Evolutionary conservation across 306 rosid genomes (phyloP).

Genomic region (Carpinus fangiana): DNA sequence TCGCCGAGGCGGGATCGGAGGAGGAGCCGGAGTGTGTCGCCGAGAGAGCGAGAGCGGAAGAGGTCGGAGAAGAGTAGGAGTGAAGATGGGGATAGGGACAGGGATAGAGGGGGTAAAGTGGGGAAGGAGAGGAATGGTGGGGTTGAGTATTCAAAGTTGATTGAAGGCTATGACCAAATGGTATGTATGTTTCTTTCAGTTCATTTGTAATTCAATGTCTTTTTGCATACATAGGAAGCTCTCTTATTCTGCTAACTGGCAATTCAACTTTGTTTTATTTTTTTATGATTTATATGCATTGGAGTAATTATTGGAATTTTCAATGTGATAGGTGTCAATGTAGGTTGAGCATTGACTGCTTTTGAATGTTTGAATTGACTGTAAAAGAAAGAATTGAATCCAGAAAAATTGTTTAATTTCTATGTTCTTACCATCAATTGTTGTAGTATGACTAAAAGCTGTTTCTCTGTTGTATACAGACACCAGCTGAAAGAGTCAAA

Average conservation of each 20-base stretch:
- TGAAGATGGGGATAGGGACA: conserved; percentile 20
- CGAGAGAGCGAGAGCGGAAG: conserved; percentile 32
- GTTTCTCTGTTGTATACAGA: conserved; percentile 46
- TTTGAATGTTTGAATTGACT: not conserved
- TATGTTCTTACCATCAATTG: not conserved
- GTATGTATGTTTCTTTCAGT: conserved; percentile 30
- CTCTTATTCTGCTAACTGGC: not conserved
- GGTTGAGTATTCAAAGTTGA: conserved; percentile 54
- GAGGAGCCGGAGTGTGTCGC: conserved; percentile 47
- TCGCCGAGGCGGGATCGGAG: conserved; percentile 34
- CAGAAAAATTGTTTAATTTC: not conserved
- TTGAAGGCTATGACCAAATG: conserved; percentile 73
- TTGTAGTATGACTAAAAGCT: conserved; percentile 7
- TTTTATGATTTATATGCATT: not conserved
- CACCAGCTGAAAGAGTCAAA: conserved; percentile 85
- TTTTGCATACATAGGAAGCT: no score
- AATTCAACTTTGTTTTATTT: not conserved
- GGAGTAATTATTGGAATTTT: not conserved
- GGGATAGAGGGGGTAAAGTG: conserved; percentile 30
- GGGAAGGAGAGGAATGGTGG: conserved; percentile 45
- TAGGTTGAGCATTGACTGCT: not conserved
- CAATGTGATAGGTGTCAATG: not conserved
- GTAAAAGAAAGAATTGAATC: not conserved
- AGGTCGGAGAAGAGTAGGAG: conserved; percentile 33
- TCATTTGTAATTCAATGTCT: not conserved